Evolutionary conservation across 2,329 filamentous ascomycete species (phyloP).

Genomic region (Trichoderma brevicompactum): DNA sequence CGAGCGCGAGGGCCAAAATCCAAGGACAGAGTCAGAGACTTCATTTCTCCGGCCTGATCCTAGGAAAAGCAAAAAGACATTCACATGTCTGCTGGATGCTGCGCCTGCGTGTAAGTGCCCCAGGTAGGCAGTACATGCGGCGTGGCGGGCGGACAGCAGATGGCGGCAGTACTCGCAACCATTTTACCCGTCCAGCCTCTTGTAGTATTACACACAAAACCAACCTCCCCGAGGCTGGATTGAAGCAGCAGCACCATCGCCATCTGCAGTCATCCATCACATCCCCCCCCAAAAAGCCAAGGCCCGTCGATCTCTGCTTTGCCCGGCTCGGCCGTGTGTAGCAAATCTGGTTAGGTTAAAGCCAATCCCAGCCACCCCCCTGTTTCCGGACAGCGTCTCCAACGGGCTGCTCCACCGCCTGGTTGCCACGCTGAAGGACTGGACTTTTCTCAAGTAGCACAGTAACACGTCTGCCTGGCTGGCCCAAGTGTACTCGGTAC

Average conservation of each 20-base stretch:
- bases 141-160: no score
- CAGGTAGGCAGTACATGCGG: no score
- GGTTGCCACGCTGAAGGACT: constrained; percentile 14
- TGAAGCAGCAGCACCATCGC: no score
- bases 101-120: no score
- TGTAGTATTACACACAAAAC: no score
- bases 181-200: no score
- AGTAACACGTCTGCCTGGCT: constrained; percentile 15
- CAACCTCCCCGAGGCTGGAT: no score
- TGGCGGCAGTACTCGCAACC: no score
- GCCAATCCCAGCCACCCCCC: constrained; percentile 26
- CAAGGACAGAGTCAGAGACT: no score
- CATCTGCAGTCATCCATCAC: constrained; percentile 5
- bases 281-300: neutral
- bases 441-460: neutral
- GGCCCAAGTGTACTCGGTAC: neutral
- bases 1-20: no score
- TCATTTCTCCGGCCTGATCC: neutral
- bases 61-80: no score
- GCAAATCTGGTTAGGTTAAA: constrained; percentile 29
- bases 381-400: constrained; percentile 17
- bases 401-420: neutral
- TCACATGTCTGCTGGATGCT: no score
- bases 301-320: constrained; percentile 26
- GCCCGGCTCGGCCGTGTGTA: constrained; percentile 30